These are phyloP conservation scores for Metarhizium album DNA, from an alignment of 2,329 filamentous ascomycete species.

Conservation along the genomic window DNA sequence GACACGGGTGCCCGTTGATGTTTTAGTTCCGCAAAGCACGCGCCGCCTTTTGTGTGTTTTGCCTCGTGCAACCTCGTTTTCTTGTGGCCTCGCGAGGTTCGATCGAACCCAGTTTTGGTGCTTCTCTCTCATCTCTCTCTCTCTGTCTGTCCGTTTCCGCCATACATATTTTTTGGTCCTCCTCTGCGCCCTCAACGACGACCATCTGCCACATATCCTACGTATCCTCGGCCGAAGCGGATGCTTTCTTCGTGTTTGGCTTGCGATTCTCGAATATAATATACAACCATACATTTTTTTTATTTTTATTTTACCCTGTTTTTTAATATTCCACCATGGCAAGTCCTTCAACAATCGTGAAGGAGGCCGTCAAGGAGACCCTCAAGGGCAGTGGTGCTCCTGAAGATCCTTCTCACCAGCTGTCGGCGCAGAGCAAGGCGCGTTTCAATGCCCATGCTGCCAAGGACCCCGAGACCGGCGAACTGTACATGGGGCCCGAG, in stretches of 20 bases:
- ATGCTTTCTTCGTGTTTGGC: background rate
- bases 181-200: background rate
- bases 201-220: background rate
- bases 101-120: background rate
- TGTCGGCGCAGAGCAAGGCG: conserved; percentile 64
- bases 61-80: background rate
- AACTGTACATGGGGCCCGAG: conserved; percentile 70
- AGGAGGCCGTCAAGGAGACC: conserved; percentile 67
- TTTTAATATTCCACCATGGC: conserved; percentile 18
- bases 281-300: background rate
- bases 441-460: conserved; percentile 68
- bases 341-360: conserved; percentile 37
- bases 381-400: conserved; percentile 47
- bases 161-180: background rate
- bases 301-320: too few relatives aligned
- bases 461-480: conserved; percentile 64
- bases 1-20: background rate
- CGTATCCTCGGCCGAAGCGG: background rate
- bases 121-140: background rate
- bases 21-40: conserved; percentile 1
- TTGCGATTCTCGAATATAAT: background rate
- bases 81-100: background rate
- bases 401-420: conserved; percentile 39
- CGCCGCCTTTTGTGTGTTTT: background rate
- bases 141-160: background rate